Evolutionary conservation across 164 flowering plant genomes (phyloP).

Genomic region (Umbilicus rupestris): DNA sequence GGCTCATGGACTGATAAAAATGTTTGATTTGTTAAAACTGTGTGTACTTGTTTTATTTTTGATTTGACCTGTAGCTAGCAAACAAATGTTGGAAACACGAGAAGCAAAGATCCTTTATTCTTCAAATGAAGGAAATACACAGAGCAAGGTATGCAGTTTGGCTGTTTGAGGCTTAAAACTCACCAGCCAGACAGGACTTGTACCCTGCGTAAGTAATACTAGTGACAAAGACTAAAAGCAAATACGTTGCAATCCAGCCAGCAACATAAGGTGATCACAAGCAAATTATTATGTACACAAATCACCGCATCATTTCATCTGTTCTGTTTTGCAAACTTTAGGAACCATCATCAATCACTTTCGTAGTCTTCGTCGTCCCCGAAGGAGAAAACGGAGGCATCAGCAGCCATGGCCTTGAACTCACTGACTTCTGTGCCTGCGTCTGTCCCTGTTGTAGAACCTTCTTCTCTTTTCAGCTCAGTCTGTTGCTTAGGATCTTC

Average conservation of each 20-base stretch:
- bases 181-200: too few relatives aligned
- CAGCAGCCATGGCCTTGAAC: slow-evolving; percentile 95
- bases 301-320: not conserved
- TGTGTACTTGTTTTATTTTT: too few relatives aligned
- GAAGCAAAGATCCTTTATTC: too few relatives aligned
- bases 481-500: slow-evolving; percentile 20
- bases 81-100: too few relatives aligned
- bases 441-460: slow-evolving; percentile 13
- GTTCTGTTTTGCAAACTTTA: not conserved
- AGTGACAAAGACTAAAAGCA: not conserved
- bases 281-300: not conserved
- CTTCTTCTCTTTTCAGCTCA: slow-evolving; percentile 28
- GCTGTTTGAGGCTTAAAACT: too few relatives aligned
- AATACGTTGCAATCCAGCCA: not conserved
- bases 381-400: slow-evolving; percentile 89
- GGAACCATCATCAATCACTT: slow-evolving; percentile 42
- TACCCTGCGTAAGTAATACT: too few relatives aligned
- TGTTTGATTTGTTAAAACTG: too few relatives aligned
- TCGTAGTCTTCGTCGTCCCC: slow-evolving; percentile 93
- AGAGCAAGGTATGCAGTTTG: too few relatives aligned
- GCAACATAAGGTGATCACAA: not conserved
- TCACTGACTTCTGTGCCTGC: slow-evolving; percentile 34
- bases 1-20: too few relatives aligned
- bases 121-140: too few relatives aligned
- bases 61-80: too few relatives aligned